Evolutionary conservation across 306 rosid species (phyloP).

Genomic region (Cercis canadensis): DNA sequence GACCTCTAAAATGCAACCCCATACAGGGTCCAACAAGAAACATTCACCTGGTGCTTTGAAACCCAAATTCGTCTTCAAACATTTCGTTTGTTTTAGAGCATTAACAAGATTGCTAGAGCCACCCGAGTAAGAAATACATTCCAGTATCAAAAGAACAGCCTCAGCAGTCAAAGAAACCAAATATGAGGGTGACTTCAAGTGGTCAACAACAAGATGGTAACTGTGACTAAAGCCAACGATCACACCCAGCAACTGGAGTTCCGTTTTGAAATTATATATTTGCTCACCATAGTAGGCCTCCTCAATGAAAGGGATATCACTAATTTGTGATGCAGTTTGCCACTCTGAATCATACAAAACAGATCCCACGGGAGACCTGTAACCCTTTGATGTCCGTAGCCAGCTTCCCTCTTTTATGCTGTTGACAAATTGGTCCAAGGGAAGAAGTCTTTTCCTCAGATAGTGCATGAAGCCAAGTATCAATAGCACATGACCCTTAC

Average conservation of each 20-base stretch:
- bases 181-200: constrained; percentile 54
- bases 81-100: constrained; percentile 38
- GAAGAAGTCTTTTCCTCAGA: constrained; percentile 40
- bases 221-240: constrained; percentile 39
- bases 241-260: constrained; percentile 70
- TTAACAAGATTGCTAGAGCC: constrained; percentile 34
- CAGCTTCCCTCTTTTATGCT: constrained; percentile 53
- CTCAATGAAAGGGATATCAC: constrained; percentile 74
- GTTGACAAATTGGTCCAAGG: constrained; percentile 43
- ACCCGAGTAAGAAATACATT: constrained; percentile 27
- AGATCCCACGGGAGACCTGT: constrained; percentile 63
- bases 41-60: constrained; percentile 58
- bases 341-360: constrained; percentile 60
- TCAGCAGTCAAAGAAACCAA: constrained; percentile 46
- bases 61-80: constrained; percentile 66
- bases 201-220: constrained; percentile 50
- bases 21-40: constrained; percentile 52
- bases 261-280: constrained; percentile 47
- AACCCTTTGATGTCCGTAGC: constrained; percentile 63
- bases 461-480: constrained; percentile 63
- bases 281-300: constrained; percentile 53
- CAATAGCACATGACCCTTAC: constrained; percentile 44
- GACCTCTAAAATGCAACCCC: constrained; percentile 71
- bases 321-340: constrained; percentile 58
- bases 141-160: constrained; percentile 53